Conservation (phyloP, 2,329 filamentous ascomycete genomes). For the Helotiales sp. region DNA sequence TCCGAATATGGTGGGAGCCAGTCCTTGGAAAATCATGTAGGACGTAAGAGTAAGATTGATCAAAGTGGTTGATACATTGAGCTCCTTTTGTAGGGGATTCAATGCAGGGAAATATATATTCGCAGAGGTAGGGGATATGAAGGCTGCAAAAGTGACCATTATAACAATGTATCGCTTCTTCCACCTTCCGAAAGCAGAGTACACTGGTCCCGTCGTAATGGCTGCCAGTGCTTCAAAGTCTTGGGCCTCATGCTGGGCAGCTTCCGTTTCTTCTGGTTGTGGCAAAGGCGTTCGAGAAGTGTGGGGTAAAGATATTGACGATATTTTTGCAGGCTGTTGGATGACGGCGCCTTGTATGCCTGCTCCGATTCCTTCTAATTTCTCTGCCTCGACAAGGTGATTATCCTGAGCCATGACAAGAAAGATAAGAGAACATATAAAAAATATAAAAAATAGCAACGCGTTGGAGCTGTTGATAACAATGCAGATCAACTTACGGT, state of each 20-base stretch:
- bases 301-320: conserved; percentile 8
- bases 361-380: conserved; percentile 28
- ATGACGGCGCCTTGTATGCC: conserved; percentile 26
- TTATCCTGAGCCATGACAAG: conserved; percentile 34
- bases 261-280: conserved; percentile 26
- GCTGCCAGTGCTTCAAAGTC: conserved; percentile 40
- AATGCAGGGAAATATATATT: conserved; percentile 44
- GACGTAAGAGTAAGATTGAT: conserved; percentile 43
- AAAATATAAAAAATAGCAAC: background rate
- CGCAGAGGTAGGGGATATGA: conserved; percentile 41
- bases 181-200: conserved; percentile 41
- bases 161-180: conserved; percentile 56
- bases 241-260: conserved; percentile 29
- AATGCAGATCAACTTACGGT: conserved; percentile 18
- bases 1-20: conserved; percentile 62
- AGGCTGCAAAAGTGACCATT: conserved; percentile 53
- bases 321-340: conserved; percentile 18
- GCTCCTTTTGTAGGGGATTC: conserved; percentile 41
- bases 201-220: conserved; percentile 39
- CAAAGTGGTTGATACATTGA: conserved; percentile 39
- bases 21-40: conserved; percentile 59
- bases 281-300: conserved; percentile 13
- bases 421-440: conserved; percentile 10
- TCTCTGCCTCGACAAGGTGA: conserved; percentile 29
- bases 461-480: background rate